phyloP scores from a whole-genome alignment of 2,329 filamentous ascomycete genomes.

The Bimuria novae-zelandiae region DNA sequence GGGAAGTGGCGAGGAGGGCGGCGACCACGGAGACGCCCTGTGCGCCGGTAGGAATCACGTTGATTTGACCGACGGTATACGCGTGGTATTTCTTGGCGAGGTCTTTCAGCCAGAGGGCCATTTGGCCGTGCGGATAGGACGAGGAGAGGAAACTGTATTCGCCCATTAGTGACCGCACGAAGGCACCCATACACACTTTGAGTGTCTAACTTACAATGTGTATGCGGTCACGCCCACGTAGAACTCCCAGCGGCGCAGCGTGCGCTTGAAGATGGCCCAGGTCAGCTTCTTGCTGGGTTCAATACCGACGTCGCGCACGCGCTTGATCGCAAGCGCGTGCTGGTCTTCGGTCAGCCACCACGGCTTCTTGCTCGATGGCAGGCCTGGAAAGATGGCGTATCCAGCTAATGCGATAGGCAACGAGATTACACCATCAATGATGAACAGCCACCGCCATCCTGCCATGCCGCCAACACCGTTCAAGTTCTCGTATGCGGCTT shows the following conservation, averaged over 20 bases:
- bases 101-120: constrained; percentile 59
- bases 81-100: constrained; percentile 42
- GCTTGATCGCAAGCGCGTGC: constrained; percentile 35
- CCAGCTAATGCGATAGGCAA: constrained; percentile 61
- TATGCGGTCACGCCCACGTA: constrained; percentile 56
- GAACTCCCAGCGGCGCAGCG: constrained; percentile 56
- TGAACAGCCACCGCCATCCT: constrained; percentile 60
- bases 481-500: constrained; percentile 58
- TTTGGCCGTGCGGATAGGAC: constrained; percentile 53
- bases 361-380: constrained; percentile 56
- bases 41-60: constrained; percentile 55
- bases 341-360: constrained; percentile 52
- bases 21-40: constrained; percentile 56
- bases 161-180: background rate
- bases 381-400: constrained; percentile 59
- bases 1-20: constrained; percentile 56
- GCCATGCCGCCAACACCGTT: constrained; percentile 55
- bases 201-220: constrained; percentile 47
- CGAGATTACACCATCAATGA: constrained; percentile 62
- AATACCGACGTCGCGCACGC: constrained; percentile 38
- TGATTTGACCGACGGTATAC: constrained; percentile 56
- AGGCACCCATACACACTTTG: background rate
- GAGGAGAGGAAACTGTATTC: constrained; percentile 34
- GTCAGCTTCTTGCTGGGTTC: constrained; percentile 48
- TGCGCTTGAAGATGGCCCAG: constrained; percentile 53